Conservation (phyloP, 2,329 filamentous ascomycete genomes). For the Alternaria sp. region DNA sequence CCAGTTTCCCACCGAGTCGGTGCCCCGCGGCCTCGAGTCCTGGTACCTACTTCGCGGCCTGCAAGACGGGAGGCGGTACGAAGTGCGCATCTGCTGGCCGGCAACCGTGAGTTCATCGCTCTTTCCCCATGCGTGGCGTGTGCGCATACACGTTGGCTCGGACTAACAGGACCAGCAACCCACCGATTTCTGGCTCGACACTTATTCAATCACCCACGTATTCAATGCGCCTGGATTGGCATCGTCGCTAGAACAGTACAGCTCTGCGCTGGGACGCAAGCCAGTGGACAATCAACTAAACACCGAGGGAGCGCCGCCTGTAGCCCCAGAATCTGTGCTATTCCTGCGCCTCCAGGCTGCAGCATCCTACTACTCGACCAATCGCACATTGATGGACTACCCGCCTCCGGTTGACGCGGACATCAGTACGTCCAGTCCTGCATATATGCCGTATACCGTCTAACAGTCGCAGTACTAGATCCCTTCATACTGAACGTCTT, state of each 20-base stretch:
- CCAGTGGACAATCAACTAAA: slow-evolving; percentile 11
- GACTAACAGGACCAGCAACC: slow-evolving; percentile 72
- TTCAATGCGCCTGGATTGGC: slow-evolving; percentile 70
- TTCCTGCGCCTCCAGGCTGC: slow-evolving; percentile 78
- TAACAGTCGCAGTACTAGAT: slow-evolving; percentile 71
- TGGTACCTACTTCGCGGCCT: slow-evolving; percentile 83
- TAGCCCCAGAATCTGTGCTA: slow-evolving; percentile 62
- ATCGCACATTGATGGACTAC: slow-evolving; percentile 75
- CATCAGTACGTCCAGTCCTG: slow-evolving; percentile 57
- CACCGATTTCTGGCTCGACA: slow-evolving; percentile 76
- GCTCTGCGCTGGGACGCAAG: slow-evolving; percentile 58
- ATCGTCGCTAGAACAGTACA: slow-evolving; percentile 70
- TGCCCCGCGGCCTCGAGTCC: slow-evolving; percentile 67
- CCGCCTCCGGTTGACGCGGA: slow-evolving; percentile 81
- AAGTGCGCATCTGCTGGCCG: slow-evolving; percentile 91
- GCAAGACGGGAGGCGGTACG: slow-evolving; percentile 78
- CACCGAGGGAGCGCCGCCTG: slow-evolving; percentile 8
- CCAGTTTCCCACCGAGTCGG: slow-evolving; percentile 67
- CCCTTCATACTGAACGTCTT: slow-evolving; percentile 82
- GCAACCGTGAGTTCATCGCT: slow-evolving; percentile 73
- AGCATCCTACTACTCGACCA: slow-evolving; percentile 84
- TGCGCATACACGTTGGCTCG: slow-evolving; percentile 9
- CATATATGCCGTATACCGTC: background rate
- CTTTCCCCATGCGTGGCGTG: slow-evolving; percentile 3
- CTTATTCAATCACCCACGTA: slow-evolving; percentile 68